Percentiles rank a stretch among this genome's conserved stretches.
phyloP scores from a whole-genome alignment of 371 early-diverging fungal genomes.

The Cokeromyces recurvatus region DNA sequence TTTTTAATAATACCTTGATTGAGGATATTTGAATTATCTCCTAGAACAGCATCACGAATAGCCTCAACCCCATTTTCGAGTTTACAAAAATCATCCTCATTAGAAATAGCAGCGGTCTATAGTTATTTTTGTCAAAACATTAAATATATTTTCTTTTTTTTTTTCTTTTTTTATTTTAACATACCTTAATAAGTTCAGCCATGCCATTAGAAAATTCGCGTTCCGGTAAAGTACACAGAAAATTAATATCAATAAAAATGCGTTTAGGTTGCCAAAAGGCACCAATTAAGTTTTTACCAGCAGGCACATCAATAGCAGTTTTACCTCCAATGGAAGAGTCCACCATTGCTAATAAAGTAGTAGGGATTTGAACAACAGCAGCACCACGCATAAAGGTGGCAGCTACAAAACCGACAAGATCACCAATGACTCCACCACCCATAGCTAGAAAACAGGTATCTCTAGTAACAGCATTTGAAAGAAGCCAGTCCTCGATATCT shows the following conservation, averaged over 20 bases:
- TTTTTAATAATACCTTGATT: conserved; percentile 45
- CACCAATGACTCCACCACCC: conserved; percentile 98
- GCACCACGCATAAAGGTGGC: conserved; percentile 98
- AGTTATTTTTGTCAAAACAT: neutral
- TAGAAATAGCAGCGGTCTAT: conserved; percentile 91
- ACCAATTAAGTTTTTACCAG: conserved; percentile 95
- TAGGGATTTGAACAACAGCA: conserved; percentile 92
- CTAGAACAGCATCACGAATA: conserved; percentile 68
- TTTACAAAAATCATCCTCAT: conserved; percentile 79
- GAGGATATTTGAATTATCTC: conserved; percentile 35
- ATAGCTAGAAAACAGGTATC: conserved; percentile 92
- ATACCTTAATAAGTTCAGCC: conserved; percentile 93
- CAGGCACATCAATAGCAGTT: conserved; percentile 93
- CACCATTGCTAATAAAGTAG: conserved; percentile 96
- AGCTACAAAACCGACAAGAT: conserved; percentile 93
- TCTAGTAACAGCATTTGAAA: conserved; percentile 82
- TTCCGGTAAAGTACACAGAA: conserved; percentile 83
- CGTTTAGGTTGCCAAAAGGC: conserved; percentile 96
- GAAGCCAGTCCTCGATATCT: conserved; percentile 89
- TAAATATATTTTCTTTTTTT: neutral
- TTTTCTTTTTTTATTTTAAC: neutral
- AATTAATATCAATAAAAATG: conserved; percentile 86
- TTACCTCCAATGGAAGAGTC: conserved; percentile 98
- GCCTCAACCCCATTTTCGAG: conserved; percentile 84
- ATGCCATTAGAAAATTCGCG: conserved; percentile 96